These are phyloP conservation scores for Insectozyma bohioensis DNA, from an alignment of 1,139 yeast genomes.

Conservation along the genomic window DNA sequence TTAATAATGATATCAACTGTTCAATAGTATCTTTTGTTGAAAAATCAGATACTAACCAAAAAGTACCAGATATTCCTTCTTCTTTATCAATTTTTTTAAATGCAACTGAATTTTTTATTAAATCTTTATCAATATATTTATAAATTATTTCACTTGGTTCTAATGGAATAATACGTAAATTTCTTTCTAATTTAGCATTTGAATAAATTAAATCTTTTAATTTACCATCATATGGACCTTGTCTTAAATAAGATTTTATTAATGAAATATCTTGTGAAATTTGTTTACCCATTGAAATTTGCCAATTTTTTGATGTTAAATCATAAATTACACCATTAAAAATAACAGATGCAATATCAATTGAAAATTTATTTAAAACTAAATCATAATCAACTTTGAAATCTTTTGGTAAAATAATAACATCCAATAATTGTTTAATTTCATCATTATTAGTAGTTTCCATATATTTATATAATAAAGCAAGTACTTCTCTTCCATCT, in stretches of 20 bases:
- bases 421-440: slow-evolving; percentile 23
- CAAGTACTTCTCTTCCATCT: slow-evolving; percentile 37
- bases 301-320: slow-evolving; percentile 38
- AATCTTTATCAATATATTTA: slow-evolving; percentile 29
- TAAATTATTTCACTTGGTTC: slow-evolving; percentile 35
- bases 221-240: slow-evolving; percentile 19
- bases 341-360: slow-evolving; percentile 53
- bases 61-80: slow-evolving; percentile 24
- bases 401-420: slow-evolving; percentile 18
- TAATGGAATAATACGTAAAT: slow-evolving; percentile 34
- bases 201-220: slow-evolving; percentile 34
- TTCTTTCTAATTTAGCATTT: slow-evolving; percentile 33
- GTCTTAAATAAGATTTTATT: slow-evolving; percentile 24
- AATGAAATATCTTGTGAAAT: slow-evolving; percentile 35
- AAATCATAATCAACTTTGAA: slow-evolving; percentile 27
- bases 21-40: slow-evolving; percentile 28
- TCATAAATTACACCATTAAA: slow-evolving; percentile 70
- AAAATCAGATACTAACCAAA: slow-evolving; percentile 62
- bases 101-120: slow-evolving; percentile 22
- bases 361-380: slow-evolving; percentile 32
- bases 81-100: slow-evolving; percentile 17
- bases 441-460: slow-evolving; percentile 29
- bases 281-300: slow-evolving; percentile 38
- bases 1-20: slow-evolving; percentile 42
- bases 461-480: slow-evolving; percentile 39